Percentiles rank a stretch among this genome's conserved stretches.
Evolutionary conservation across 305 asterid species (phyloP).

Genomic region (Withania somnifera): DNA sequence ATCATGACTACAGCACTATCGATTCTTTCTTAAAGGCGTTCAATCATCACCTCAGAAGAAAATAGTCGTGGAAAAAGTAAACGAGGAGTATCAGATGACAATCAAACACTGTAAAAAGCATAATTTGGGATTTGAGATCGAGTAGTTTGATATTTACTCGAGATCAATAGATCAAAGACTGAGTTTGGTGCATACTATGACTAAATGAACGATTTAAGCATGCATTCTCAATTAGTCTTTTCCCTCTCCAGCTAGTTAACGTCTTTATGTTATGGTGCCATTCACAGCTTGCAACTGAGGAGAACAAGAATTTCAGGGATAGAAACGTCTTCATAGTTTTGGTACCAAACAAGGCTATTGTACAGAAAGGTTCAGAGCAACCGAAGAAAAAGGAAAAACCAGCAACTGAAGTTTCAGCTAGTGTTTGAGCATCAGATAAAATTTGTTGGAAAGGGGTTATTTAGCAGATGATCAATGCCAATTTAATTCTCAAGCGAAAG

Average conservation of each 20-base stretch:
- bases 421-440: slow-evolving; percentile 30
- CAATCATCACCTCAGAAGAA: not conserved
- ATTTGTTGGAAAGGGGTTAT: slow-evolving; percentile 5
- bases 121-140: not conserved
- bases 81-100: not conserved
- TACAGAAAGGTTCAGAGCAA: slow-evolving; percentile 52
- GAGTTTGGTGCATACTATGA: not conserved
- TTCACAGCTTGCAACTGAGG: slow-evolving; percentile 66
- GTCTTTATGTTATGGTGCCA: not conserved
- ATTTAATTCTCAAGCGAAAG: slow-evolving; percentile 6
- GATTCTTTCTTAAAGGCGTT: not conserved
- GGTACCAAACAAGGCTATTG: slow-evolving; percentile 63
- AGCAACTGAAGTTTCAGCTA: slow-evolving; percentile 49
- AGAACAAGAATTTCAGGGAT: slow-evolving; percentile 58
- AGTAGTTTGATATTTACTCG: not conserved
- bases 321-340: slow-evolving; percentile 57
- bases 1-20: not conserved
- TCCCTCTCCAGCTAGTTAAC: not conserved
- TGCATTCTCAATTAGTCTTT: not conserved
- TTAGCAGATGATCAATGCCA: slow-evolving; percentile 15
- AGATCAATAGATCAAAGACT: not conserved
- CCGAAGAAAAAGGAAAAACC: slow-evolving; percentile 52
- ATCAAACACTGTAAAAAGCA: not conserved
- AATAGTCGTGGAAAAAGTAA: not conserved
- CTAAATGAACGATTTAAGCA: not conserved